Evolutionary conservation across 345 rosid genomes (phyloP), one percentile per base, ranked within the genome.

Genomic region (Gossypium turneri): DNA sequence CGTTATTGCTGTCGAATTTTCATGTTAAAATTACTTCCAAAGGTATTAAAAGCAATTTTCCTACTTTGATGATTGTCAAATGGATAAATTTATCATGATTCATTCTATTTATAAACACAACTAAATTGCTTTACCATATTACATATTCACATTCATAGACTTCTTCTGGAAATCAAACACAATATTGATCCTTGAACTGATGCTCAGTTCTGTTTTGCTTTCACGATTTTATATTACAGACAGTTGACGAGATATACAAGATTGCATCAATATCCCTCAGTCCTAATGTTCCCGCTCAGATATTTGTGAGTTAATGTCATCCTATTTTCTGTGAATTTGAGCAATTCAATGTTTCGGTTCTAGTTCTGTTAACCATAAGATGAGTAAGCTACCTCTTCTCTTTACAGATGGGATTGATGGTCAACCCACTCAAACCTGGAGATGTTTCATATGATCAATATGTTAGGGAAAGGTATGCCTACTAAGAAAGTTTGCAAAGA

Each of bases 281-380:
- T 76, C 98, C 99, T 22, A 95, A 95, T 78, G 99, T 95, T 61
- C 90, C 99, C 29, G 99, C 99, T 2, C 98, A 93, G 85, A 91
- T 95, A 81, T 93, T 95, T 76, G 99, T 95, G 86, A 88, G 99
- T 88, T 38, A 58, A 64, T 58, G n/a, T 19, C 53, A 41, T 56
- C 19, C n/a, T 76, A 24, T 22, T 59, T 58, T 79, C 20, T 59
- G 20, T 29, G 44, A 50, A 66, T 15, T 60, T 74, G 68, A 73
- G 65, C 19, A 60, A 56, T 67, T 17, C 56, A 17, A 27, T 52
- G 73, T 57, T 29, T 62, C 34, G 66, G 22, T 38, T 80, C 10
- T 19, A 67, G 60, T 43, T 56, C n/a, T 27, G 9, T 24, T 59
- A 34, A 48, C 34, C 2, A 60, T 34, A 57, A 51, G 10, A 20